A percentile compares a stretch with the other conserved stretches of the same genome.
Conservation (phyloP, 176 grass and related monocot genomes). For the Raddia guianensis region DNA sequence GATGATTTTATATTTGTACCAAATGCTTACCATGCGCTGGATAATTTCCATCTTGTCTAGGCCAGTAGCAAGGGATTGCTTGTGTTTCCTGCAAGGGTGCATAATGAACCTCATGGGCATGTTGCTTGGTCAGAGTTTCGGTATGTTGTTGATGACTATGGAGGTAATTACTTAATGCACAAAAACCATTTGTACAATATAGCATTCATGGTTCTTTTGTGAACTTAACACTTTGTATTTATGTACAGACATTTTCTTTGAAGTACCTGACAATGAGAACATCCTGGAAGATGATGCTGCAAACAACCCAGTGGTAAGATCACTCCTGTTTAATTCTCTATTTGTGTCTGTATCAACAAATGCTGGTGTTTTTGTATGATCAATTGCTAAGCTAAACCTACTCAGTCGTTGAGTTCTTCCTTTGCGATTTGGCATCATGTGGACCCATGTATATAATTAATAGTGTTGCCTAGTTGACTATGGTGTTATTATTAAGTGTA, state of each 20-base stretch:
- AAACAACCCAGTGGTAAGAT: constrained; percentile 80
- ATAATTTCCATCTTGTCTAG: constrained; percentile 58
- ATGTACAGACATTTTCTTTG: constrained; percentile 86
- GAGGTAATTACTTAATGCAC: constrained; percentile 61
- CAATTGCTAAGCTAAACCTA: neutral
- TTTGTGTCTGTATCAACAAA: constrained; percentile 14
- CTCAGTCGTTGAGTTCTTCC: neutral
- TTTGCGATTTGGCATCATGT: neutral
- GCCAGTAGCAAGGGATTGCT: constrained; percentile 86
- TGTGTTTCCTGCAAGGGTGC: constrained; percentile 87
- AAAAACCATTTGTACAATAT: constrained; percentile 3
- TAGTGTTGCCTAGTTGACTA: constrained; percentile 16
- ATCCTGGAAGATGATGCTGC: constrained; percentile 72
- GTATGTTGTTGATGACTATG: constrained; percentile 88
- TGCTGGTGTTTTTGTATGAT: constrained; percentile 26
- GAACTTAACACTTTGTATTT: constrained; percentile 30
- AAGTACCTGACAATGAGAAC: constrained; percentile 78
- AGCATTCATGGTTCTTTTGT: neutral
- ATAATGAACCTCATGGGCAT: constrained; percentile 85
- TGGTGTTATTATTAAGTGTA: neutral
- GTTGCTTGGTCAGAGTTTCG: constrained; percentile 81
- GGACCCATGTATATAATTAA: constrained; percentile 1
- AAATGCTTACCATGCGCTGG: constrained; percentile 13
- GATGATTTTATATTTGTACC: constrained; percentile 2
- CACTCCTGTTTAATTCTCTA: constrained; percentile 17